Evolutionary conservation across 768 basidiomycete species (phyloP).

Genomic region (Suillus americanus): DNA sequence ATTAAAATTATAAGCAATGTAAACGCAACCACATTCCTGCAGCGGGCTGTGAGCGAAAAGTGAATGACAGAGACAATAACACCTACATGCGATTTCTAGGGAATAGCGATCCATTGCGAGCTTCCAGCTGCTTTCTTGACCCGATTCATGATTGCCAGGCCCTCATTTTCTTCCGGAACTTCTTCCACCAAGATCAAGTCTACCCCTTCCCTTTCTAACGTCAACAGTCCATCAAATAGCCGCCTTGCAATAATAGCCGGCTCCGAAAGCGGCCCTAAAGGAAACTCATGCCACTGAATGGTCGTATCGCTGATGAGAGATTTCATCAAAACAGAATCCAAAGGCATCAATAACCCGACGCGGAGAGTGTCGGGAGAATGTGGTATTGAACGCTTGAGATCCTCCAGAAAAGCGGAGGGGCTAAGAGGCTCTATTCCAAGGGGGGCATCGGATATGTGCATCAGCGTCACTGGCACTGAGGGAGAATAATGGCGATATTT

Average conservation of each 20-base stretch:
- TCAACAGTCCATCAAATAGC: slow-evolving; percentile 85
- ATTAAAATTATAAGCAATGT: neutral
- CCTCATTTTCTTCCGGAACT: slow-evolving; percentile 75
- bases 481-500: slow-evolving; percentile 99
- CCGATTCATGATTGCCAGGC: slow-evolving; percentile 93
- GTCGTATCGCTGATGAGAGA: slow-evolving; percentile 30
- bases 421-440: slow-evolving; percentile 29
- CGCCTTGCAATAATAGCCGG: slow-evolving; percentile 73
- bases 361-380: slow-evolving; percentile 27
- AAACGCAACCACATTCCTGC: neutral
- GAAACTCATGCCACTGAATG: slow-evolving; percentile 57
- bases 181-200: slow-evolving; percentile 87
- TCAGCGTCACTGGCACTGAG: slow-evolving; percentile 77
- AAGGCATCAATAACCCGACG: slow-evolving; percentile 69
- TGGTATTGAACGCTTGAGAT: slow-evolving; percentile 32
- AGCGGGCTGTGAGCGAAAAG: neutral
- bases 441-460: slow-evolving; percentile 49
- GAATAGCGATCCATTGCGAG: slow-evolving; percentile 29
- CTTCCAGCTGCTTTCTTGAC: slow-evolving; percentile 86
- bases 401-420: slow-evolving; percentile 40
- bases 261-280: slow-evolving; percentile 49
- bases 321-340: slow-evolving; percentile 47
- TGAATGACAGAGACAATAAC: neutral
- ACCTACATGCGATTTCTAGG: slow-evolving; percentile 6
- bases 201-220: slow-evolving; percentile 73